Conservation (phyloP, 1,139 yeast species). For the Hyphopichia khmerensis region DNA sequence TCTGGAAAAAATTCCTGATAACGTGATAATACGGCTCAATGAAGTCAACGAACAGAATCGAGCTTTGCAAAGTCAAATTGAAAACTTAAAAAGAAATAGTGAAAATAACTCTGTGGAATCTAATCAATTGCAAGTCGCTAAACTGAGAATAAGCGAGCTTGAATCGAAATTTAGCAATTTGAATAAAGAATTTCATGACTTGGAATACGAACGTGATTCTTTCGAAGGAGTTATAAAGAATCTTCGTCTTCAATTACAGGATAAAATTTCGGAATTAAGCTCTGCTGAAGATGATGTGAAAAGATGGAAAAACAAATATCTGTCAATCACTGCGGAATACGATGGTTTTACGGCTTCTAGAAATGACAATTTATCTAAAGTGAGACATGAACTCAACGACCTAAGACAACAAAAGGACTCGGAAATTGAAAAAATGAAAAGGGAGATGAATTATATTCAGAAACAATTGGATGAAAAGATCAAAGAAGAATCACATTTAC, state of each 20-base stretch:
- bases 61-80: slow-evolving; percentile 3
- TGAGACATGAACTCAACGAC: slow-evolving; percentile 8
- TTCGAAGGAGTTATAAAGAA: background rate
- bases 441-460: slow-evolving; percentile 4
- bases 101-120: background rate
- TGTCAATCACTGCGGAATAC: slow-evolving; percentile 5
- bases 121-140: background rate
- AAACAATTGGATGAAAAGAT: slow-evolving; percentile 1
- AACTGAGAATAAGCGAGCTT: slow-evolving; percentile 3
- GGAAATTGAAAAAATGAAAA: slow-evolving; percentile 10
- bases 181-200: background rate
- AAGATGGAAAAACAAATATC: slow-evolving; percentile 9
- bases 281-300: slow-evolving; percentile 3
- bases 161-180: slow-evolving; percentile 1
- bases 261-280: background rate
- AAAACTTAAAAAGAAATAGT: slow-evolving; percentile 1
- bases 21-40: slow-evolving; percentile 4
- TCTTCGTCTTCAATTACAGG: background rate
- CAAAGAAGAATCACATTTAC: slow-evolving; percentile 2
- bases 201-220: background rate
- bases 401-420: slow-evolving; percentile 10
- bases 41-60: slow-evolving; percentile 8
- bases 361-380: slow-evolving; percentile 5
- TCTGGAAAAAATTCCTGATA: slow-evolving; percentile 3
- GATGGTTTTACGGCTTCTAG: slow-evolving; percentile 5